A percentile compares a stretch with the other conserved stretches of the same genome.
These are phyloP conservation scores for Botrytis aclada DNA, from an alignment of 2,329 filamentous ascomycete genomes.

Conservation along the genomic window DNA sequence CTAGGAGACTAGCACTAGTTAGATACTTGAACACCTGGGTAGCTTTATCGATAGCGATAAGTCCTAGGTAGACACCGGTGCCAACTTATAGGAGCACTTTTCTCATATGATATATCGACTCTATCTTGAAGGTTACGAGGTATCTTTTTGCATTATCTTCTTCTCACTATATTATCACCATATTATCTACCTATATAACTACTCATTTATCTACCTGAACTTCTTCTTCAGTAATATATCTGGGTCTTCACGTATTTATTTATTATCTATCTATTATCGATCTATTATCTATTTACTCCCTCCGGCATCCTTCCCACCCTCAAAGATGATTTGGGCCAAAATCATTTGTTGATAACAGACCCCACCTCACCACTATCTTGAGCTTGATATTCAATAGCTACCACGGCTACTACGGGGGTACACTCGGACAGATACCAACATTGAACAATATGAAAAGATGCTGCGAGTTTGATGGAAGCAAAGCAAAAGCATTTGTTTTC, in stretches of 20 bases:
- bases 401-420: too few relatives aligned
- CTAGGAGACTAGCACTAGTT: neutral
- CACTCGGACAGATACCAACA: too few relatives aligned
- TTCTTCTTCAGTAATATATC: neutral
- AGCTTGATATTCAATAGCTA: neutral
- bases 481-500: too few relatives aligned
- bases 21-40: neutral
- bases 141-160: neutral
- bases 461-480: too few relatives aligned
- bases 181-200: too few relatives aligned
- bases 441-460: too few relatives aligned
- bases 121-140: neutral
- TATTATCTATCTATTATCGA: neutral
- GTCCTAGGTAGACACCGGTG: neutral
- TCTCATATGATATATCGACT: neutral
- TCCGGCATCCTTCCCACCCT: neutral
- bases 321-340: too few relatives aligned
- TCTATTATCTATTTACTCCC: neutral
- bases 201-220: too few relatives aligned
- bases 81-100: neutral
- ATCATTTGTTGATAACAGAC: neutral
- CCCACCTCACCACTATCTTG: neutral
- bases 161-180: too few relatives aligned
- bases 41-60: neutral
- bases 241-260: too few relatives aligned